Conservation (phyloP, 2,329 filamentous ascomycete genomes). For the Harringtonia aguacate region DNA sequence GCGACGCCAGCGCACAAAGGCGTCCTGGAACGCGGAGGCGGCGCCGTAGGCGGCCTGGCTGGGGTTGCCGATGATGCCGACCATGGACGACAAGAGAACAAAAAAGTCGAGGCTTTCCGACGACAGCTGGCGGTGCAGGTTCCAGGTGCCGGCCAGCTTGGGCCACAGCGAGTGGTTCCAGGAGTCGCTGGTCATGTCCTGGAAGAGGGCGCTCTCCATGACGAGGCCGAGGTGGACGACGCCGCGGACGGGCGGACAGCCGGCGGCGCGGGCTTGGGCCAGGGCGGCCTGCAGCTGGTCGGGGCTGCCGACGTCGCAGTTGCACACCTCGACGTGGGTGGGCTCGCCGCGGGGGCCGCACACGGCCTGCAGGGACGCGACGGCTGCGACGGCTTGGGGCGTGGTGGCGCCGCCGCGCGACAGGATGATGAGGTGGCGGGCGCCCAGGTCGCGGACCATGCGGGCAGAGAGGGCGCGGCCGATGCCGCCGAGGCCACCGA, state of each 20-base stretch:
- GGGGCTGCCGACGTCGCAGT: conserved; percentile 9
- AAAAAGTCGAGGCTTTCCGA: conserved; percentile 25
- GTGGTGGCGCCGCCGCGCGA: conserved; percentile 8
- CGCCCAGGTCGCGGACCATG: conserved; percentile 12
- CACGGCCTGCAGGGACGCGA: conserved; percentile 3
- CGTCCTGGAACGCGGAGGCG: conserved; percentile 29
- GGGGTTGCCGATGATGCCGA: conserved; percentile 22
- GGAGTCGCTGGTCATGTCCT: conserved; percentile 9
- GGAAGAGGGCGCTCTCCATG: conserved; percentile 12
- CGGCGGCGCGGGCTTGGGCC: not conserved
- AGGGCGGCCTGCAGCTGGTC: conserved; percentile 8
- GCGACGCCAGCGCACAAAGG: conserved; percentile 24
- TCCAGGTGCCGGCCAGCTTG: conserved; percentile 28
- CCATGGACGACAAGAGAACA: conserved; percentile 22
- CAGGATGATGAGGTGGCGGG: conserved; percentile 10
- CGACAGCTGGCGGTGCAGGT: conserved; percentile 21
- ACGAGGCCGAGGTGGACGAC: conserved; percentile 11
- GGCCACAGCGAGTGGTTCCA: conserved; percentile 11
- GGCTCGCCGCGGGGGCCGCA: not conserved
- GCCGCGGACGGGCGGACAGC: conserved; percentile 10
- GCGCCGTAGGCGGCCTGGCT: conserved; percentile 30
- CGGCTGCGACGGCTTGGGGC: conserved; percentile 3
- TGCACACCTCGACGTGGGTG: conserved; percentile 4
- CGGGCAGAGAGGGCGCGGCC: conserved; percentile 16
- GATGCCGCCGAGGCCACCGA: conserved; percentile 18